These are phyloP conservation scores for Cyclotella kingstonii DNA, from an alignment of 108 stramenopile genomes.

Conservation along the genomic window DNA sequence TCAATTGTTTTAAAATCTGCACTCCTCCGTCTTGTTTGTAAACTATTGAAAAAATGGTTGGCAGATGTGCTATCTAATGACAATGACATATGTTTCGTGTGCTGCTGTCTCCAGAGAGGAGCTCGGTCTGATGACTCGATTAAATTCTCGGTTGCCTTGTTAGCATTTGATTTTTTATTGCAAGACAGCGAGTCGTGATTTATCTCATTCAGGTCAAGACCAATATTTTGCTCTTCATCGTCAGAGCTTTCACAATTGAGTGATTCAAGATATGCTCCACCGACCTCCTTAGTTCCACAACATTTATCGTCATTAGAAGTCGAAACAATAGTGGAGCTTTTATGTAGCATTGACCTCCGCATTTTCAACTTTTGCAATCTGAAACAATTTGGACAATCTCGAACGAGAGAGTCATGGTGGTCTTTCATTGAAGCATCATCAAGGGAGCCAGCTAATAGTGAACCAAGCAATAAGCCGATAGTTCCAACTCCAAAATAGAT, in stretches of 20 bases:
- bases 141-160: too few relatives aligned
- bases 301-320: neutral
- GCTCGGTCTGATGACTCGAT: too few relatives aligned
- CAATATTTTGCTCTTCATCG: slow-evolving; percentile 7
- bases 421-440: slow-evolving; percentile 69
- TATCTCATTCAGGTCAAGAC: slow-evolving; percentile 4
- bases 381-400: slow-evolving; percentile 77
- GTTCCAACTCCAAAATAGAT: slow-evolving; percentile 89
- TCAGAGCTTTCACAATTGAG: neutral
- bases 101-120: slow-evolving; percentile 6
- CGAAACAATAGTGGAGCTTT: neutral
- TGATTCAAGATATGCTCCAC: neutral
- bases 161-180: too few relatives aligned
- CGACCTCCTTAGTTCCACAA: neutral
- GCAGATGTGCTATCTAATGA: slow-evolving; percentile 38
- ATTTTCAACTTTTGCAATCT: slow-evolving; percentile 40
- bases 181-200: neutral
- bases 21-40: neutral
- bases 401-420: slow-evolving; percentile 52
- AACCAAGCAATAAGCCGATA: slow-evolving; percentile 88
- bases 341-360: slow-evolving; percentile 3
- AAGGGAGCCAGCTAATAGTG: slow-evolving; percentile 74
- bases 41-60: neutral
- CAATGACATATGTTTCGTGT: slow-evolving; percentile 43
- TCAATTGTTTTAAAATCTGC: slow-evolving; percentile 18